Evolutionary conservation across 1,284 basidiomycete genomes (phyloP).

Genomic region (Melampsora americana): DNA sequence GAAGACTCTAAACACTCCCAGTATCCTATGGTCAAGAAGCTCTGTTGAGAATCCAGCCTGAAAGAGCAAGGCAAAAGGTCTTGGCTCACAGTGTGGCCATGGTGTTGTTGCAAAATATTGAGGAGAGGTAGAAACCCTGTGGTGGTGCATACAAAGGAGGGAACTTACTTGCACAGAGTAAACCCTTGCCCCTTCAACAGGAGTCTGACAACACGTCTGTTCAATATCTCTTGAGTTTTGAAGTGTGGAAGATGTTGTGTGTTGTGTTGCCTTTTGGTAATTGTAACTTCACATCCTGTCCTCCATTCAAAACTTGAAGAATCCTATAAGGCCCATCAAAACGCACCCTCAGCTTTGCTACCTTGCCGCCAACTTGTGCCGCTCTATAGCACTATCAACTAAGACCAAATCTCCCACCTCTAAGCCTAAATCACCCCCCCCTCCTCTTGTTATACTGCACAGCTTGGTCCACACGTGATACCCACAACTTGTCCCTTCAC

Average conservation of each 20-base stretch:
- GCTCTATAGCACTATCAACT: not conserved
- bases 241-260: conserved; percentile 1
- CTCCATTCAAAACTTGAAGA: not conserved
- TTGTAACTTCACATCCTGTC: not conserved
- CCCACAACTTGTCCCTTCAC: not conserved
- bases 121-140: too few relatives aligned
- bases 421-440: not conserved
- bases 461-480: not conserved
- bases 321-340: not conserved
- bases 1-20: too few relatives aligned
- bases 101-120: too few relatives aligned
- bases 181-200: too few relatives aligned
- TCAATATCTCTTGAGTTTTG: conserved; percentile 1
- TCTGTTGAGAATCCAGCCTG: too few relatives aligned
- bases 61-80: too few relatives aligned
- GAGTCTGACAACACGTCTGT: too few relatives aligned
- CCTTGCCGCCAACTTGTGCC: not conserved
- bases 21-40: too few relatives aligned
- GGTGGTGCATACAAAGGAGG: too few relatives aligned
- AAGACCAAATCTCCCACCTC: not conserved
- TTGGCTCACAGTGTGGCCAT: too few relatives aligned
- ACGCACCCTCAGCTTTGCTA: not conserved
- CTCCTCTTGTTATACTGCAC: too few relatives aligned
- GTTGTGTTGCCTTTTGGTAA: not conserved
- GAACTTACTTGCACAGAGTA: too few relatives aligned